These are phyloP conservation scores for Nicotiana obtusifolia DNA, from an alignment of 257 asterid species.

Conservation along the genomic window DNA sequence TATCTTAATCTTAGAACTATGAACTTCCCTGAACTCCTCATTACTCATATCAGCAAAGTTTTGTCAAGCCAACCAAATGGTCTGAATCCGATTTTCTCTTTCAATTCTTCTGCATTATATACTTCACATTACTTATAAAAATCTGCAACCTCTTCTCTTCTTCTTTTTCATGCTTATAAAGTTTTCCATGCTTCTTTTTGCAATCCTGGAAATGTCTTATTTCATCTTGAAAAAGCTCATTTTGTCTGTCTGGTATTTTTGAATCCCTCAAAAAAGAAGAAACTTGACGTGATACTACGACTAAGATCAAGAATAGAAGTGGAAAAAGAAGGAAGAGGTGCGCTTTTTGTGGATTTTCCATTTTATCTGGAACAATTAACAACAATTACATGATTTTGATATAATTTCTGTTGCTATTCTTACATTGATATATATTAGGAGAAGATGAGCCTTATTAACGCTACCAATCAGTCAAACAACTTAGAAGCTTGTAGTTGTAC, in stretches of 20 bases:
- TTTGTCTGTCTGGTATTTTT: neutral
- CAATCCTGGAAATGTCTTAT: slow-evolving; percentile 18
- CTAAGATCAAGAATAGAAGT: neutral
- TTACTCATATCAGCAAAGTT: slow-evolving; percentile 24
- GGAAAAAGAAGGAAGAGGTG: neutral
- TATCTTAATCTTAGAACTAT: neutral
- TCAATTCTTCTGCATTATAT: slow-evolving; percentile 15
- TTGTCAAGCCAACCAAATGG: slow-evolving; percentile 21
- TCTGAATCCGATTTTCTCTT: neutral
- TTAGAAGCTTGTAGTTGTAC: neutral
- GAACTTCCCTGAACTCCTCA: slow-evolving; percentile 22
- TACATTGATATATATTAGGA: neutral
- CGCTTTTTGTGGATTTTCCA: neutral
- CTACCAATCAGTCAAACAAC: neutral
- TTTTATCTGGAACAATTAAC: neutral
- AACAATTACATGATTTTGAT: neutral
- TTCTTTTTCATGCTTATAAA: slow-evolving; percentile 15
- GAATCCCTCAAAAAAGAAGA: neutral
- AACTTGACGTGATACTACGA: neutral
- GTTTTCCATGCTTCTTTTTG: slow-evolving; percentile 20
- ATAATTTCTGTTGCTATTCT: neutral
- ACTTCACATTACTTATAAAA: slow-evolving; percentile 19
- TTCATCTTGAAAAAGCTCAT: slow-evolving; percentile 7
- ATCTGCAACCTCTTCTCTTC: slow-evolving; percentile 15
- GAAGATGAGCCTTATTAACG: neutral